Conservation (phyloP, 2,329 filamentous ascomycete species). For the Mycosphaerelloides madeirae region DNA sequence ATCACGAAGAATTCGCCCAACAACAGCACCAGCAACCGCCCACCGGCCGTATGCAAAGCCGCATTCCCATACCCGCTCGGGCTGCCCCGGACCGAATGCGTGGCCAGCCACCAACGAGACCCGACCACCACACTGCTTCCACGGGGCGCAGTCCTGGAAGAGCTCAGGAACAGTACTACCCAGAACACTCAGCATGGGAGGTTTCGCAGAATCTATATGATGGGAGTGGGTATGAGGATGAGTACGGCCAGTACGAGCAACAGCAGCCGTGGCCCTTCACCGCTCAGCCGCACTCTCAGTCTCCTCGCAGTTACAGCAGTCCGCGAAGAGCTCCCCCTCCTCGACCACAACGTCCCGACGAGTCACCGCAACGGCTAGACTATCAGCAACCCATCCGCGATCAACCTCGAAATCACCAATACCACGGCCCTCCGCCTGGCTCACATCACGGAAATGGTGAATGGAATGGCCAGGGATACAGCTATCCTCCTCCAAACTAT, state of each 20-base stretch:
- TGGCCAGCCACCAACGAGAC: constrained; percentile 17
- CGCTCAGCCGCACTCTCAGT: constrained; percentile 4
- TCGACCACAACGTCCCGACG: constrained; percentile 27
- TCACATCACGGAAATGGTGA: constrained; percentile 28
- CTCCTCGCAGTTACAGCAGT: constrained; percentile 7
- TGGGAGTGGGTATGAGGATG: constrained; percentile 21
- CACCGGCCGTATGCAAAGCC: constrained; percentile 9
- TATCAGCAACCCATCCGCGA: constrained; percentile 13
- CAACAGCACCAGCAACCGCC: constrained; percentile 1
- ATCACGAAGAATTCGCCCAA: constrained; percentile 6
- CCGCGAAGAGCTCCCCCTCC: constrained; percentile 21
- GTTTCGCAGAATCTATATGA: constrained; percentile 23
- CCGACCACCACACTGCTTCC: constrained; percentile 9
- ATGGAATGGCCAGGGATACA: constrained; percentile 29
- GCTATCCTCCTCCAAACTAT: constrained; percentile 16
- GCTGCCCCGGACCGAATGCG: constrained; percentile 14
- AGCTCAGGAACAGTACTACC: constrained; percentile 10
- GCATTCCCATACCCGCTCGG: constrained; percentile 11
- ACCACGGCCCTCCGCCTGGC: constrained; percentile 8
- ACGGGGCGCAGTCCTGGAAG: constrained; percentile 11
- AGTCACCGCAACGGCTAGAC: constrained; percentile 11
- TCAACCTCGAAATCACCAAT: constrained; percentile 13
- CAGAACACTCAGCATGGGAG: constrained; percentile 12
- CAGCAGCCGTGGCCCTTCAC: constrained; percentile 25
- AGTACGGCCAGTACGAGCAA: constrained; percentile 15